Evolutionary conservation across 257 asterid genomes (phyloP), one percentile per base, ranked within the genome.

Genomic region (Gentiana macrophylla): DNA sequence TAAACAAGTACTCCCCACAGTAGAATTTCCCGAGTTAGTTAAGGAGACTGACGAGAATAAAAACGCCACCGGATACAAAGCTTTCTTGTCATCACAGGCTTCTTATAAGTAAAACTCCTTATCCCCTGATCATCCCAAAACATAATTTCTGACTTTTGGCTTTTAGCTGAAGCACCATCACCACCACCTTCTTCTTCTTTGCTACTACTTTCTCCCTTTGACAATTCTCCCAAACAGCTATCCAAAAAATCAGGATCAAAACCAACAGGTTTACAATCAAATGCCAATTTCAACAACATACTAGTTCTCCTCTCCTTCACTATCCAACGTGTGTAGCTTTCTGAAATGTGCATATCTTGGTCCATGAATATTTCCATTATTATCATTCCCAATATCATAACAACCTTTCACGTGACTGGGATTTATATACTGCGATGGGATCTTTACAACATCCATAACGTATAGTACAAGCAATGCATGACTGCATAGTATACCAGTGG

Each of bases 401-500:
- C n/a, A n/a, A n/a, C n/a, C n/a, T 52, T 67, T 67, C 50, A 35
- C n/a, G 36, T 37, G 35, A 47, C 12, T 34, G 2, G 35, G 53
- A 32, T 37, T n/a, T 4, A 67, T 7, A 60, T 55, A 61, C 33
- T 56, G 58, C 0, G 53, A 6, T 35, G 67, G 67, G 55, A 61
- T 55, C 55, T 35, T 60, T 32, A 49, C 67, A 8, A 53, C 34
- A 49, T 58, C 61, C 15, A 61, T 9, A 9, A 53, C 2, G 12
- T 6, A 48, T n/a, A 54, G 57, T 12, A 67, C 62, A 34, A 49
- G 53, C 50, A 67, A 53, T 13, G 72, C 67, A 67, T 60, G 72
- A 11, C 61, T 38, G 62, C 67, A 67, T 1, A 61, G 67, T 38
- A 67, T 49, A 33, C 63, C 63, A 34, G 46, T 10, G 4, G 4